These are phyloP conservation scores for Phanerochaete carnosa DNA, from an alignment of 768 basidiomycete genomes.

Conservation along the genomic window DNA sequence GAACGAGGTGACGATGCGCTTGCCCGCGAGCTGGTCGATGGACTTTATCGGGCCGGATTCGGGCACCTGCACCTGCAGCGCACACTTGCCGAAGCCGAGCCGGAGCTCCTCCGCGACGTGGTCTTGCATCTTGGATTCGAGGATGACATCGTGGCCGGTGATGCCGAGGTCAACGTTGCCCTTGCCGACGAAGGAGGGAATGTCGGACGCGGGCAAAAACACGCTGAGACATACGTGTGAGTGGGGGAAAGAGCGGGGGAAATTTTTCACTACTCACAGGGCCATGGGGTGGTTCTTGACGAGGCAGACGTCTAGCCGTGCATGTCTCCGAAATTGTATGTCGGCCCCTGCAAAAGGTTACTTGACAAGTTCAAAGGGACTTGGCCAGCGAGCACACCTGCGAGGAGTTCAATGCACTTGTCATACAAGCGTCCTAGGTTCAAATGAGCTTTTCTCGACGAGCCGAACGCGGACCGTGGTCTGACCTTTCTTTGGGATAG, in stretches of 20 bases:
- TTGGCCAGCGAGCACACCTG: slow-evolving; percentile 51
- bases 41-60: slow-evolving; percentile 65
- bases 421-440: slow-evolving; percentile 74
- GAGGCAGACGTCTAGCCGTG: slow-evolving; percentile 90
- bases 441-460: neutral
- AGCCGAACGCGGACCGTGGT: neutral
- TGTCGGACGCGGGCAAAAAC: slow-evolving; percentile 95
- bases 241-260: neutral
- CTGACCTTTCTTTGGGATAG: slow-evolving; percentile 95
- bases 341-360: slow-evolving; percentile 66
- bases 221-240: slow-evolving; percentile 48
- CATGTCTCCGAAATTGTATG: slow-evolving; percentile 86
- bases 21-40: slow-evolving; percentile 81
- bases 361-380: neutral
- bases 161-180: slow-evolving; percentile 97
- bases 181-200: slow-evolving; percentile 97
- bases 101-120: slow-evolving; percentile 77
- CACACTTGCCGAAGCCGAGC: slow-evolving; percentile 91
- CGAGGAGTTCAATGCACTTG: slow-evolving; percentile 80
- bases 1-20: slow-evolving; percentile 93
- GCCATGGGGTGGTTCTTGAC: slow-evolving; percentile 91
- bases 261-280: slow-evolving; percentile 52
- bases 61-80: slow-evolving; percentile 88
- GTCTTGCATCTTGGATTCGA: slow-evolving; percentile 81
- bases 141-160: slow-evolving; percentile 96